A percentile compares a stretch with the other conserved stretches of the same genome.
Conservation (phyloP, 306 rosid species). For the Malus sylvestris region DNA sequence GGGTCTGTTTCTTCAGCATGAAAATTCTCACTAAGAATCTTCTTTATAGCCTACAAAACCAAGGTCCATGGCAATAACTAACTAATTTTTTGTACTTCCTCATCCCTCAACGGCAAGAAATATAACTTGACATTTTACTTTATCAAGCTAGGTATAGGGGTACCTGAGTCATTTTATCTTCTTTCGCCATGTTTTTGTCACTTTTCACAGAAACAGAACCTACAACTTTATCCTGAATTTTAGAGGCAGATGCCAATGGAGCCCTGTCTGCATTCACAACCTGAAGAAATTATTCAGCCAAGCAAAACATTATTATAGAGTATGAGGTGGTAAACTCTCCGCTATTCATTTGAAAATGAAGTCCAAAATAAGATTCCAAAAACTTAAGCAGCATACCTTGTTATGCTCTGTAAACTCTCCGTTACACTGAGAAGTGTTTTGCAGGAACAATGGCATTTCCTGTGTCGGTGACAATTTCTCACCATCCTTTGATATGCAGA, state of each 20-base stretch:
- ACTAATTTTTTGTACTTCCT: not conserved
- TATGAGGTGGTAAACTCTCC: not conserved
- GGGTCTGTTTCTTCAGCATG: slow-evolving; percentile 42
- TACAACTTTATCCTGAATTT: slow-evolving; percentile 21
- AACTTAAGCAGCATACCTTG: slow-evolving; percentile 34
- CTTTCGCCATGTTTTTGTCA: slow-evolving; percentile 35
- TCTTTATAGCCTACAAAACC: slow-evolving; percentile 62
- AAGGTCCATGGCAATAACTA: slow-evolving; percentile 1
- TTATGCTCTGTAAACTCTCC: slow-evolving; percentile 26
- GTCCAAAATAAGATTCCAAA: not conserved
- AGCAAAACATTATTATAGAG: not conserved
- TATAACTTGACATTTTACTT: not conserved
- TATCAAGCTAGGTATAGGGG: not conserved
- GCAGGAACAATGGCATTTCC: slow-evolving; percentile 28
- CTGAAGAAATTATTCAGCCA: slow-evolving; percentile 27
- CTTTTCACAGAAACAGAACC: slow-evolving; percentile 25
- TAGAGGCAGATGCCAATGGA: slow-evolving; percentile 18
- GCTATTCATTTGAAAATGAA: not conserved
- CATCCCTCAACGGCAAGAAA: slow-evolving; percentile 4
- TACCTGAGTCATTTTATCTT: slow-evolving; percentile 71
- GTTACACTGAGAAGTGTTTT: slow-evolving; percentile 27
- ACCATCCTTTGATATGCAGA: slow-evolving; percentile 41
- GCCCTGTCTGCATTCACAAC: slow-evolving; percentile 27
- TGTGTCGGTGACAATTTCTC: slow-evolving; percentile 18
- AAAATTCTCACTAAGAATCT: slow-evolving; percentile 63